These are phyloP conservation scores for Helicostylum pulchrum DNA, from an alignment of 192 early-diverging fungal genomes.

Conservation along the genomic window DNA sequence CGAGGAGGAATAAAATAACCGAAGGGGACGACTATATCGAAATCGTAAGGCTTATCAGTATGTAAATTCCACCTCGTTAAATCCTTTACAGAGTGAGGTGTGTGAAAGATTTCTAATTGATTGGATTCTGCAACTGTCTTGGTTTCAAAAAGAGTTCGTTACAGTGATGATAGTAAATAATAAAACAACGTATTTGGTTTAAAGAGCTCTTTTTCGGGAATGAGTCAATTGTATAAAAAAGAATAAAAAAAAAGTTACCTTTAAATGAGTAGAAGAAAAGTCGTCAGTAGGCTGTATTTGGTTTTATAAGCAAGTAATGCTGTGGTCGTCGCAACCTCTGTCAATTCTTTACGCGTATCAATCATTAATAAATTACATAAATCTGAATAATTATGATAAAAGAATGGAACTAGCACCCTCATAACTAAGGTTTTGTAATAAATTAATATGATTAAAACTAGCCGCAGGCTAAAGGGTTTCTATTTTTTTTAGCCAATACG, in stretches of 20 bases:
- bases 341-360: too few relatives aligned
- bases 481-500: too few relatives aligned
- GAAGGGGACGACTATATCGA: conserved; percentile 91
- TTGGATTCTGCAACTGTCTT: conserved; percentile 43
- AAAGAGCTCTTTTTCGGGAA: conserved; percentile 29
- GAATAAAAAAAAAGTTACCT: conserved; percentile 24
- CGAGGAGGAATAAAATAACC: conserved; percentile 80
- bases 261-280: conserved; percentile 68
- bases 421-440: too few relatives aligned
- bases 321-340: too few relatives aligned
- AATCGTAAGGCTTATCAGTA: conserved; percentile 50
- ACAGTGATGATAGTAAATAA: too few relatives aligned
- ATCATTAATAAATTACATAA: too few relatives aligned
- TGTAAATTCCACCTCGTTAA: conserved; percentile 51
- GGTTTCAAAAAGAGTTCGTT: too few relatives aligned
- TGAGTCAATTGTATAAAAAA: conserved; percentile 14
- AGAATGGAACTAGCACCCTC: too few relatives aligned
- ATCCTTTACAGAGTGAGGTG: conserved; percentile 42
- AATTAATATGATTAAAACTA: too few relatives aligned
- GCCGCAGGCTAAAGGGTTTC: too few relatives aligned
- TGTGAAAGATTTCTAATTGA: conserved; percentile 43
- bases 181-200: conserved; percentile 18
- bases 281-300: conserved; percentile 51
- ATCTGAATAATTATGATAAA: too few relatives aligned
- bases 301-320: too few relatives aligned